Base-by-base conservation (phyloP, 2,329 filamentous ascomycete genomes). In the Endothia cerciana region DNA sequence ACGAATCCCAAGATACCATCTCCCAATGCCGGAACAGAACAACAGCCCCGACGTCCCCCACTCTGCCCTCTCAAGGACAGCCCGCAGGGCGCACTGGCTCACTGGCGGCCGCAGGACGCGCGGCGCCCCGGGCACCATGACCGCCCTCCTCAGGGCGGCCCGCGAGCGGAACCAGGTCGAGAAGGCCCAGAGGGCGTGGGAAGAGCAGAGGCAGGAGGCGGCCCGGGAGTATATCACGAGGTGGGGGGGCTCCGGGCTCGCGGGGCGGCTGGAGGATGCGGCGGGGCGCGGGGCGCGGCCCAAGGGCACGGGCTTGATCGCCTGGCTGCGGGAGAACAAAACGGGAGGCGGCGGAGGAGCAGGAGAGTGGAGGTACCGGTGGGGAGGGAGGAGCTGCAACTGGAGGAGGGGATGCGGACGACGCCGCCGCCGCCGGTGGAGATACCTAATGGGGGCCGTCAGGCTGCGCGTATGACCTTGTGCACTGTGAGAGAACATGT, bases 151-250 rank as follows among this genome's bases (percentile, higher is more conserved):
- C 36, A 45, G 25, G 15, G 61, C 56, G 61, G n/a, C 51, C 43
- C 38, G 22, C 15, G 64, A 68, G 36, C 64, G 66, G 38, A 58
- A 59, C 25, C 49, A 58, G 41, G 28, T 61, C 19, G 28, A 43
- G n/a, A 58, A 49, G 45, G 66, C 60, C 22, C 43, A 22, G 33
- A 15, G 49, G 40, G 66, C 51, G 22, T 68, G 64, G 90, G 22
- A 25, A 1, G 10, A 30, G 28, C 47, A 55, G n/a, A 45, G 30
- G 22, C 8, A 62, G 51, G n/a, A 55, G 22, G 58, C 33, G 4
- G 38, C 62, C 19, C 56, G 36, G 43, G 56, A 47, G 30, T 55
- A 63, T 7, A 33, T 43, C 6, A 17, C 13, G 10, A 55, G 22
- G 40, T 66, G 66, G 60, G 41, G 63, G 5, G n/a, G 22, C 7